A percentile compares a stretch with the other conserved stretches of the same genome.
Conservation (phyloP, 352 stramenopile genomes). For the Globisporangium echinulatum region DNA sequence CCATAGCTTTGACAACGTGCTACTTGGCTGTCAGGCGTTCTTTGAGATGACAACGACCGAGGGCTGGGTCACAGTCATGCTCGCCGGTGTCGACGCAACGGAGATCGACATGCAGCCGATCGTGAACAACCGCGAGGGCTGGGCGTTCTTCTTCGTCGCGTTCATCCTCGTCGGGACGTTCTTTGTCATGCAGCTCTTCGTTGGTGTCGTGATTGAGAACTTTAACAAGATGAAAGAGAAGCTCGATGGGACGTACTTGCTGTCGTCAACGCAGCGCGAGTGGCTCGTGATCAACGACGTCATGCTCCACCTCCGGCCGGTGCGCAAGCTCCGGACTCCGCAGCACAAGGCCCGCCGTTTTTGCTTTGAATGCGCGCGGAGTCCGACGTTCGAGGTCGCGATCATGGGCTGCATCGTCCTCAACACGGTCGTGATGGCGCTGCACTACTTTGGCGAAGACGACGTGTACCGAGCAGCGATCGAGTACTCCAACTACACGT, state of each 20-base stretch:
- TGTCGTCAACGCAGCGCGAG: slow-evolving; percentile 65
- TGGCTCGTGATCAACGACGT: slow-evolving; percentile 63
- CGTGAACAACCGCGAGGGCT: slow-evolving; percentile 57
- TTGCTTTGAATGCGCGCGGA: slow-evolving; percentile 33
- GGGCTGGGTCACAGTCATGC: slow-evolving; percentile 87
- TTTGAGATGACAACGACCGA: slow-evolving; percentile 92
- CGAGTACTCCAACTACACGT: slow-evolving; percentile 71
- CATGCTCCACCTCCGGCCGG: slow-evolving; percentile 41
- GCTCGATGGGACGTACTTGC: slow-evolving; percentile 52
- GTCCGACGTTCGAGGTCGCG: slow-evolving; percentile 59
- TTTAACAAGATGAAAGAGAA: slow-evolving; percentile 83
- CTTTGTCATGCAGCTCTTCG: slow-evolving; percentile 91
- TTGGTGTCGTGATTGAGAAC: slow-evolving; percentile 92
- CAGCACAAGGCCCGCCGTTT: slow-evolving; percentile 28
- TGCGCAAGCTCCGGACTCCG: slow-evolving; percentile 35
- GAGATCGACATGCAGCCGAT: slow-evolving; percentile 90
- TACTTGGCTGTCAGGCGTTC: slow-evolving; percentile 55
- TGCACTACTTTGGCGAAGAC: slow-evolving; percentile 82
- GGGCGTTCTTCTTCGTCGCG: slow-evolving; percentile 82
- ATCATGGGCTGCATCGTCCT: slow-evolving; percentile 83
- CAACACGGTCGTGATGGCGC: slow-evolving; percentile 84
- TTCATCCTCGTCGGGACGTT: slow-evolving; percentile 90
- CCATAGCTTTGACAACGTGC: slow-evolving; percentile 82
- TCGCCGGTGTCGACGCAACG: slow-evolving; percentile 77
- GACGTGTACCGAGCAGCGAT: slow-evolving; percentile 52